Base-by-base conservation (phyloP, 2,329 filamentous ascomycete species). In the Rosellinia necatrix region DNA sequence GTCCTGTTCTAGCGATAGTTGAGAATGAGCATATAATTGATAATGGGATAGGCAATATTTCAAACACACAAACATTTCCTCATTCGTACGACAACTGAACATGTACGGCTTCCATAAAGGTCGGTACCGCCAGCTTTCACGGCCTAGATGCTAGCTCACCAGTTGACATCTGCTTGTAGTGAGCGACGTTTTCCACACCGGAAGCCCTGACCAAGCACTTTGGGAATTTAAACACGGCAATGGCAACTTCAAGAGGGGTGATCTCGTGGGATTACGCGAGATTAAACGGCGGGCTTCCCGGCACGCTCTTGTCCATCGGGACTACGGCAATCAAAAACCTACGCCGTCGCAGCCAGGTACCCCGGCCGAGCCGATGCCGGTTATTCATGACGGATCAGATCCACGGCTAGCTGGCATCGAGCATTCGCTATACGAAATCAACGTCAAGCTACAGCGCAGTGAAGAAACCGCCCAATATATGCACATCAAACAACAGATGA, bases 61-160 rank as follows among this genome's bases (percentile, higher is more conserved):
- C 74, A 99, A 99, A 70, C 94, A 99, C 72, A 99, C 93, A 65
- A 99, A 99, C 70, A 96, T 97, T 59, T 97, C 94, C 9, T 97
- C 94, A 1, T 99, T 99, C 72, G 94, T 99, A 46, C 86, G 94
- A 44, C 94, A 99, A 76, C 77, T 99, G 47, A 99, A 99, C 72
- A 99, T 99, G 94, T 99, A 99, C 67, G 94, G 94, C 6, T 99
- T 99, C 74, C 94, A 99, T 72, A 99, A 99, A 89, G 92, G 92
- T 96, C 66, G 42, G 71, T 68, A 19, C 17, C 25, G 13, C 13
- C 21, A 6, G 47, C 19, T 17, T 19, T 49, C 37, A 44, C 24
- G 51, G 49, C 29, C 25, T 50, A 34, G 40, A 48, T 58, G 29
- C 21, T 24, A 38, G 19, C 59, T 63, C 49, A 37, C 8, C 21